Base-by-base conservation (phyloP, 75 land plant genomes). In the Sequoia sempervirens region DNA sequence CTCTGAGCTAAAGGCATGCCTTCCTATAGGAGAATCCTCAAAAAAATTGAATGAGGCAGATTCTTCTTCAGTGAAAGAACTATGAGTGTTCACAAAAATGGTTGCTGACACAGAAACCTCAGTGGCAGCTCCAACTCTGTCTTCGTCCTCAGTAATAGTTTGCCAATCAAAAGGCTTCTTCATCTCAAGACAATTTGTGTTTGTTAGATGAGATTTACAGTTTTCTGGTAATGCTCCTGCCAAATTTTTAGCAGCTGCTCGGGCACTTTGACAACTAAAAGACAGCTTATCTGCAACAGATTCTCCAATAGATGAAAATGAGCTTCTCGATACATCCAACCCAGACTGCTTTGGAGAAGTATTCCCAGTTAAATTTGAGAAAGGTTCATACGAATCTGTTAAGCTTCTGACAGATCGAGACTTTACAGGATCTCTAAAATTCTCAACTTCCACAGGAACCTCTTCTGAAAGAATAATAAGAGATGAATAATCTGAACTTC, bases 31-130 rank as follows among this genome's bases (percentile, higher is more conserved):
- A 18, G 61, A 54, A 36, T 81, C 64, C n/a, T 52, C 41, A 12
- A 78, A 45, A 14, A 45, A 45, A 26, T 43, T 78, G 47, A 78
- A 45, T 45, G 80, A 81, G 64, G 56, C 54, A 30, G 61, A 81
- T 32, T 52, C 61, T 54, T 81, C 82, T 81, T 81, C 82, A 36
- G 40, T 81, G 4, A n/a, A 78, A 81, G 47, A 80, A 80, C 61
- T 36, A 81, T 50, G 82, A 20, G 82, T 38, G 23, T 81, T 34
- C 54, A 50, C 20, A 53, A 81, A 81, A 5, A 53, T 38, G 14
- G 82, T 53, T 11, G 82, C 82, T 52, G 82, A 32, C 54, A 81
- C 56, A 32, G 82, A 81, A 81, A 54, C 61, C 54, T 81, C 82
- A 12, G 82, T 52, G 64, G 54, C 64, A 36, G 2, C 64, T n/a